These are phyloP conservation scores for Massariosphaeria phaeospora DNA, from an alignment of 495 filamentous ascomycete species.

Conservation along the genomic window DNA sequence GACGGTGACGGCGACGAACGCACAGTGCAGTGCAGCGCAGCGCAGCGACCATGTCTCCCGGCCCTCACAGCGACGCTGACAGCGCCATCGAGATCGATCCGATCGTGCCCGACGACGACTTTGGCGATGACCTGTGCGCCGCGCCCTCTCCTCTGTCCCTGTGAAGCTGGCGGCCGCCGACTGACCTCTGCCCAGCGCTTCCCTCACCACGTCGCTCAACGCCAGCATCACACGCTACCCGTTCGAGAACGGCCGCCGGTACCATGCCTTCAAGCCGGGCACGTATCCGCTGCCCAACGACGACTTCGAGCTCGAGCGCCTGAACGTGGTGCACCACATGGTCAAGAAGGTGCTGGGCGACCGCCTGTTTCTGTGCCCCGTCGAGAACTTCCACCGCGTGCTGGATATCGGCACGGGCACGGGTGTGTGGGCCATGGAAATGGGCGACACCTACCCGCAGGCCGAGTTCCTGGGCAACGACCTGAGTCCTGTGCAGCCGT, in stretches of 20 bases:
- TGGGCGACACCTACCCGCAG: slow-evolving; percentile 12
- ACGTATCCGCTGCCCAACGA: slow-evolving; percentile 28
- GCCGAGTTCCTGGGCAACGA: slow-evolving; percentile 28
- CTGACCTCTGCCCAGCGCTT: slow-evolving; percentile 13
- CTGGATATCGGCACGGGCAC: slow-evolving; percentile 32
- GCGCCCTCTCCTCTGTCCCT: neutral
- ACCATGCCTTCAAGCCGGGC: slow-evolving; percentile 30
- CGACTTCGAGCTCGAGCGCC: slow-evolving; percentile 26
- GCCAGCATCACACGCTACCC: slow-evolving; percentile 22
- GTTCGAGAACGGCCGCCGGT: slow-evolving; percentile 32
- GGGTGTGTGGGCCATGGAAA: slow-evolving; percentile 28
- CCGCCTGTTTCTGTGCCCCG: slow-evolving; percentile 15
- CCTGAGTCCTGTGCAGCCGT: slow-evolving; percentile 27
- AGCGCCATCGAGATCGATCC: slow-evolving; percentile 21
- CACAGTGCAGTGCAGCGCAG: too few species aligned
- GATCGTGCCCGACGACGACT: slow-evolving; percentile 19
- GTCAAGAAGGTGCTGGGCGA: slow-evolving; percentile 23
- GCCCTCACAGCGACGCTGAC: neutral
- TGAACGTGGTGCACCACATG: slow-evolving; percentile 49
- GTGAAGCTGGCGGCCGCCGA: neutral
- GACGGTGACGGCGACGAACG: too few species aligned
- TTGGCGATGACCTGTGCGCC: slow-evolving; percentile 24
- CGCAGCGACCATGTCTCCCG: neutral
- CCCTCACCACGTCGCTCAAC: slow-evolving; percentile 19
- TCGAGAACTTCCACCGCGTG: slow-evolving; percentile 3